These are phyloP conservation scores for Fusarium sp. DNA, from an alignment of 2,329 filamentous ascomycete genomes.

Conservation along the genomic window DNA sequence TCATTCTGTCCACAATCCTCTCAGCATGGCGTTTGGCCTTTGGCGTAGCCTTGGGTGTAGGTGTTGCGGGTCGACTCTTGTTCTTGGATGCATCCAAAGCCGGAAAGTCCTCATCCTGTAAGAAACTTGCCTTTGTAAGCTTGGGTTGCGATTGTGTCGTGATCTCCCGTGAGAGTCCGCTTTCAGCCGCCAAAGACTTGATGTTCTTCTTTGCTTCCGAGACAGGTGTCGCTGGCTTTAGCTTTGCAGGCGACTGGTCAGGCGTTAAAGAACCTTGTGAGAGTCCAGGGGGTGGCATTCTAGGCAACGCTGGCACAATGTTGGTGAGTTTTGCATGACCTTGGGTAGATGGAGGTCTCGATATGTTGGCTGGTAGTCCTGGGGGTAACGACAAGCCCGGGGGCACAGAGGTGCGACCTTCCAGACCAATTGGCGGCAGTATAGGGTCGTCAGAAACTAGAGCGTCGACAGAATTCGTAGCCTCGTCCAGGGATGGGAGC, in stretches of 20 bases:
- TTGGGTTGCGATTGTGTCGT: conserved; percentile 49
- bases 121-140: conserved; percentile 40
- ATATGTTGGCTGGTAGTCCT: conserved; percentile 29
- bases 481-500: conserved; percentile 68
- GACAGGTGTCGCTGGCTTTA: conserved; percentile 38
- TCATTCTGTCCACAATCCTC: conserved; percentile 41
- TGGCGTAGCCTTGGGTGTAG: conserved; percentile 48
- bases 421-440: conserved; percentile 17
- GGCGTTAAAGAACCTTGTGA: conserved; percentile 45
- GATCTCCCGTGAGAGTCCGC: conserved; percentile 58
- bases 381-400: conserved; percentile 44
- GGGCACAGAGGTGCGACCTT: conserved; percentile 42
- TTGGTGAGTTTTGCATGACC: conserved; percentile 29
- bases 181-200: conserved; percentile 57
- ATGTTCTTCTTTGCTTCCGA: conserved; percentile 54
- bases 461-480: conserved; percentile 71
- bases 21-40: conserved; percentile 46
- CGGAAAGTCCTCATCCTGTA: conserved; percentile 72
- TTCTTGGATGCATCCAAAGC: conserved; percentile 59
- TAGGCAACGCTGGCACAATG: conserved; percentile 42
- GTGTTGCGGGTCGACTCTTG: conserved; percentile 47
- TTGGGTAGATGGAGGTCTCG: conserved; percentile 33
- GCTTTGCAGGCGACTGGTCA: conserved; percentile 46
- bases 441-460: conserved; percentile 68
- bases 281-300: conserved; percentile 39